phyloP scores from a whole-genome alignment of 768 basidiomycete species.

The Ephemerocybe angulata region DNA sequence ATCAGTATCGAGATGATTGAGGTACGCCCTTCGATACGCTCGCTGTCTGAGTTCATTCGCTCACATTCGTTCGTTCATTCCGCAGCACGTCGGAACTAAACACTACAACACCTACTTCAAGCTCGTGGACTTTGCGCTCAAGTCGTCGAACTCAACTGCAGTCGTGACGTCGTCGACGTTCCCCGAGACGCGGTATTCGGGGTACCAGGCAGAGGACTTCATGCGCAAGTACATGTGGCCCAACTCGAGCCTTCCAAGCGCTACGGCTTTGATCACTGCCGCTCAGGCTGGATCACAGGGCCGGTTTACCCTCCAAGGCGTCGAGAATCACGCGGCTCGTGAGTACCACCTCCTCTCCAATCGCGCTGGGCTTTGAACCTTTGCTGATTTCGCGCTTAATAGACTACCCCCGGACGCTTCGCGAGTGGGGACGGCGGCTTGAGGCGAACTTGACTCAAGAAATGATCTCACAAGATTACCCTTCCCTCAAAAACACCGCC shows the following conservation, averaged over 20 bases:
- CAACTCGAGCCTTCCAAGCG: slow-evolving; percentile 82
- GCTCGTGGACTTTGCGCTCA: slow-evolving; percentile 75
- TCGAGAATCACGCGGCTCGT: slow-evolving; percentile 84
- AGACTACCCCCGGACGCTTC: slow-evolving; percentile 89
- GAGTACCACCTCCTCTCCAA: slow-evolving; percentile 24
- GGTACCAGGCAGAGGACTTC: slow-evolving; percentile 80
- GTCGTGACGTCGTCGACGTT: slow-evolving; percentile 70
- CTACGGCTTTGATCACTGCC: slow-evolving; percentile 73
- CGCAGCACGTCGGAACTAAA: slow-evolving; percentile 49
- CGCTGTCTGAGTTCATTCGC: slow-evolving; percentile 30
- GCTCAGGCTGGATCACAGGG: slow-evolving; percentile 68
- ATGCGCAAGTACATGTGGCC: slow-evolving; percentile 90
- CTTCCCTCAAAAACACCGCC: slow-evolving; percentile 48
- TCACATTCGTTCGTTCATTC: not conserved
- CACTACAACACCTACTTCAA: slow-evolving; percentile 71
- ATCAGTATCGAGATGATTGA: slow-evolving; percentile 83
- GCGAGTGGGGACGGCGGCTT: slow-evolving; percentile 84
- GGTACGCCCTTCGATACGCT: slow-evolving; percentile 28
- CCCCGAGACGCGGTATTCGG: slow-evolving; percentile 64
- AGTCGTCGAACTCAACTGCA: slow-evolving; percentile 59
- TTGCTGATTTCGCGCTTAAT: not conserved
- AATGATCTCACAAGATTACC: slow-evolving; percentile 54
- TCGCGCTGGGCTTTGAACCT: slow-evolving; percentile 13
- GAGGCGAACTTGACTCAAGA: slow-evolving; percentile 62
- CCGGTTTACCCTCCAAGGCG: slow-evolving; percentile 76